Evolutionary conservation across 257 asterid species (phyloP).

Genomic region (Cynanchum wilfordii): DNA sequence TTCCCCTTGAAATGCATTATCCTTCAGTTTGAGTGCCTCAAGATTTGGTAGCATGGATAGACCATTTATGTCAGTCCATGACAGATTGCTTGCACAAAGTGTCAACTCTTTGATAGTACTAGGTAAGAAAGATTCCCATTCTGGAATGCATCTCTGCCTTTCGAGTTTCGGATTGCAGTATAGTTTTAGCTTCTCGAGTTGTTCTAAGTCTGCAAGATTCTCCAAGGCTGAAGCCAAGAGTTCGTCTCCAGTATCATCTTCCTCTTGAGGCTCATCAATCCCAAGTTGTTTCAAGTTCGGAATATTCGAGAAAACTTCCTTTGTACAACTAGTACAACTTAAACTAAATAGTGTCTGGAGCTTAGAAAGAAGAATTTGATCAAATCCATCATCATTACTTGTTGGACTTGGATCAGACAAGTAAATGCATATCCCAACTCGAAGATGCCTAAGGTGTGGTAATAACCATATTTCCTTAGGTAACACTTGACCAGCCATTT

Average conservation of each 20-base stretch:
- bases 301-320: not conserved
- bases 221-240: not conserved
- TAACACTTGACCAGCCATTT: too few species aligned
- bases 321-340: not conserved
- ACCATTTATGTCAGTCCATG: not conserved
- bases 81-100: not conserved
- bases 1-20: constrained; percentile 10
- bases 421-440: too few species aligned
- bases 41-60: not conserved
- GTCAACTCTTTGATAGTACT: not conserved
- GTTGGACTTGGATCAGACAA: too few species aligned
- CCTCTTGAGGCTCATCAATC: not conserved
- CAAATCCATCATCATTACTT: too few species aligned
- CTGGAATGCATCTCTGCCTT: not conserved
- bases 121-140: not conserved
- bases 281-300: not conserved
- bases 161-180: not conserved
- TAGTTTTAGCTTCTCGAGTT: constrained; percentile 8
- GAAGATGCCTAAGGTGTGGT: too few species aligned
- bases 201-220: constrained; percentile 6
- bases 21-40: not conserved
- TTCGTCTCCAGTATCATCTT: not conserved
- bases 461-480: too few species aligned
- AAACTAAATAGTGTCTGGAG: too few species aligned
- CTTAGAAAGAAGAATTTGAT: too few species aligned